phyloP scores from a whole-genome alignment of 75 land plant species.

The Sequoia sempervirens region DNA sequence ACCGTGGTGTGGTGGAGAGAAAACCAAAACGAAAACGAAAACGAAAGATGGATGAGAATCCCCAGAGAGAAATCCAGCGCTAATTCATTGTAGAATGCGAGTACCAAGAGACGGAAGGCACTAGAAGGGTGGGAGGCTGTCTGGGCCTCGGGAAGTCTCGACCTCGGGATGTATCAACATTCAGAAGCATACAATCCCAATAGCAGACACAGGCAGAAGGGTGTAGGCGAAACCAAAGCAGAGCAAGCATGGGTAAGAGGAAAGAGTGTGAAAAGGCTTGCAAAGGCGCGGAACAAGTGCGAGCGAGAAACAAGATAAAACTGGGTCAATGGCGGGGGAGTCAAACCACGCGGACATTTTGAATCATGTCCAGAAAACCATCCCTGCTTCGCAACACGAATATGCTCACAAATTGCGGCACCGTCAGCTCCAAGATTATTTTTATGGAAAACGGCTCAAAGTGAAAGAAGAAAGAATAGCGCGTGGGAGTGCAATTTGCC shows the following conservation, averaged over 20 bases:
- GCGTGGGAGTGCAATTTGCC: not conserved
- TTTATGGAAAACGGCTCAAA: not conserved
- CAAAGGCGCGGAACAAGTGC: not conserved
- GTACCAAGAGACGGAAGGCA: not conserved
- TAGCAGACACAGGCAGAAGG: not conserved
- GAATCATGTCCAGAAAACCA: conserved; percentile 8
- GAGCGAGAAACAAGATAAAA: not conserved
- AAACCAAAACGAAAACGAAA: too few species aligned
- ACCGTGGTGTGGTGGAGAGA: not conserved
- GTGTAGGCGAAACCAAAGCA: not conserved
- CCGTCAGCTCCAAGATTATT: conserved; percentile 5
- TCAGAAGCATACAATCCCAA: not conserved
- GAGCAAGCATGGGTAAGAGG: not conserved
- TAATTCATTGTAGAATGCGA: not conserved
- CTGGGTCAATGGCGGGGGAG: not conserved
- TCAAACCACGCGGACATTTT: conserved; percentile 14
- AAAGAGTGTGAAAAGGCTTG: not conserved
- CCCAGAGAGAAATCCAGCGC: not conserved
- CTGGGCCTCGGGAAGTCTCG: not conserved
- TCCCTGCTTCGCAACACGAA: not conserved
- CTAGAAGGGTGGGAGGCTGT: not conserved
- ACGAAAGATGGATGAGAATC: too few species aligned
- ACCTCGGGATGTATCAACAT: not conserved
- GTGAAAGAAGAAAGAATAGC: not conserved
- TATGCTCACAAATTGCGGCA: conserved; percentile 12